Evolutionary conservation across 495 filamentous ascomycete species (phyloP), one percentile per base, ranked within the genome.

Genomic region (Penicillium tannophilum): DNA sequence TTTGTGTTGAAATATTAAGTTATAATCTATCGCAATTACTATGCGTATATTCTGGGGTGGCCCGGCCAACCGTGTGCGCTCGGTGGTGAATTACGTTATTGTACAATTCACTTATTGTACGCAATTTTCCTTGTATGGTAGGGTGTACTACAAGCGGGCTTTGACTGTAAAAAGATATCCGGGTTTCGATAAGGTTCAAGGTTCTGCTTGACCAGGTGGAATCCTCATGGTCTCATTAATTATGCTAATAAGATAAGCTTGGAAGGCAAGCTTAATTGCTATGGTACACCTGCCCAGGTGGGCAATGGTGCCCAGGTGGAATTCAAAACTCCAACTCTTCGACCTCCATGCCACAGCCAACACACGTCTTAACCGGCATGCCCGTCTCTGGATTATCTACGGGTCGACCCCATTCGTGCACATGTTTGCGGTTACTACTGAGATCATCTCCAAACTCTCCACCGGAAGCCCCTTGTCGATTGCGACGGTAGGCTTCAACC

Each of bases 331-430:
- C 92, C 68, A 97, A 68, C 75, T 98, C 95, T 68, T 99, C 95
- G 51, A 97, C 89, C 76, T 98, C 93, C 90, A 98, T 96, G 23
- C 91, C 90, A 75, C 95, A 99, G 33, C 86, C 88, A 53, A 88
- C 81, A 72, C 94, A 98, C 4, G 84, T 91, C 81, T 92, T 95
- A 47, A 90, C 86, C 19, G 81, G 88, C 67, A 89, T 83, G 0
- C 92, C 95, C 1, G 80, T 84, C 47, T 93, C 89, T 39, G 83
- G 86, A 66, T 93, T 89, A 72, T 91, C 85, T 17, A 97, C 82
- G 7, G 84, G 73, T 19, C 87, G 75, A 0, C 94, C 94, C 94
- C 94, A 98, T 69, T 95, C 86, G 79, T 98, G 95, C 50, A 90
- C 87, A 82, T 98, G 94, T 68, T 84, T 90, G 19, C 83, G 82